Base-by-base conservation (phyloP, 1,284 basidiomycete species). In the Cystobasidium sp. region DNA sequence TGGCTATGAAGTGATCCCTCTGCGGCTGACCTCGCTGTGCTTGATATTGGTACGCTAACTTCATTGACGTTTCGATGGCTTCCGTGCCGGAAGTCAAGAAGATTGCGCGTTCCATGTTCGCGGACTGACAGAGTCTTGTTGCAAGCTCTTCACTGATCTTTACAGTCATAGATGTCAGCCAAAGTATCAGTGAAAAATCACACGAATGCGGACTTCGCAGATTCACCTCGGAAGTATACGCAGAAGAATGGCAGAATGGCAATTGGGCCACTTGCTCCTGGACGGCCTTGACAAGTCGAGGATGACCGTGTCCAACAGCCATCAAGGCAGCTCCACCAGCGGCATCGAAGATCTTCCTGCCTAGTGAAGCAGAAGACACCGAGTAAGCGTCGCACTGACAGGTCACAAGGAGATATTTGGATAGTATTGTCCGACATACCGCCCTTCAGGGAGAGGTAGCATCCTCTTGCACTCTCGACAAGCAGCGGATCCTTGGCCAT, bases 281-380 rank as follows among this genome's bases (percentile, higher is more conserved):
- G 70, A 93, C 85, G 4, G 90, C 90, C 79, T 88, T 83, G 72
- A 86, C 84, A 22, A 92, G 89, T 67, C 86, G 86, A 6, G 89
- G 89, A 79, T 93, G 88, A 12, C 86, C 87, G 77, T 88, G 88
- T 1, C 93, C 93, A 58, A 94, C 82, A 79, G 89, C 91, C 3
- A 88, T 83, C 52, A 94, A 93, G 12, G 93, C 92, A 5, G 92
- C 92, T 46, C 93, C 93, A 56, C 92, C 93, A 59, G 90, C 87
- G 16, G 86, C 90, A 82, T 93, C 91, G 76, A 92, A 85, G 44
- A 92, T 78, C 69, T 82, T 85, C 67, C 84, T 84, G 39, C 61
- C 44, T 63, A 31, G 12, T 9, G 9, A 49, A 9, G 41, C 20
- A 44, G 14, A 10, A 63, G 20, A 24, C 46, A 7, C 4, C 1